phyloP scores from a whole-genome alignment of 1,284 basidiomycete genomes.

The Trichosporon asahii region DNA sequence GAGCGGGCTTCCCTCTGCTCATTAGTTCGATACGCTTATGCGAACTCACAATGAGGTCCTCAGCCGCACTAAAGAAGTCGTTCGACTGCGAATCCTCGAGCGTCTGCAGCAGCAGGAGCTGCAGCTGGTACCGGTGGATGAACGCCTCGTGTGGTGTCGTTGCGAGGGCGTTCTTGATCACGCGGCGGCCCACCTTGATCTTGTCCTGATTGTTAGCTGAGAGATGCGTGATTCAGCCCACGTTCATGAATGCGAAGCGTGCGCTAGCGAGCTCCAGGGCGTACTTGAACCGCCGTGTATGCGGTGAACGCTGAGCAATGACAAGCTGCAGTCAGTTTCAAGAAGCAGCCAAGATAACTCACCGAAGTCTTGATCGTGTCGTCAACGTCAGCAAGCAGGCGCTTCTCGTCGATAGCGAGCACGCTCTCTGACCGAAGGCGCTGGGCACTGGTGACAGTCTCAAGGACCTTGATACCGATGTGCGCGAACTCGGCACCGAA shows the following conservation, averaged over 20 bases:
- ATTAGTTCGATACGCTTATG: too few relatives aligned
- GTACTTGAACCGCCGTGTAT: constrained; percentile 25
- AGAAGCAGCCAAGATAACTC: constrained; percentile 8
- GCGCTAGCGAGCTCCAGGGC: constrained; percentile 32
- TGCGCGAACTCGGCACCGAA: constrained; percentile 37
- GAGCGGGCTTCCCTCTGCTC: constrained; percentile 25
- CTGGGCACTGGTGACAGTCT: constrained; percentile 9
- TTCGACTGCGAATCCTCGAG: constrained; percentile 19
- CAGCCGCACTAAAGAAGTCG: constrained; percentile 29
- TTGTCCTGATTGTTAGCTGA: constrained; percentile 23
- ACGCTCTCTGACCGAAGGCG: background rate
- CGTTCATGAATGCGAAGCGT: constrained; percentile 30
- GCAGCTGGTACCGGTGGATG: constrained; percentile 32
- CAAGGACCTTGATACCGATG: constrained; percentile 36
- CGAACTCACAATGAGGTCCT: constrained; percentile 33
- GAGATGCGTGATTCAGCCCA: background rate
- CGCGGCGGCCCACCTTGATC: constrained; percentile 26
- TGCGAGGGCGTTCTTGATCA: constrained; percentile 30
- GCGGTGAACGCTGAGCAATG: constrained; percentile 24
- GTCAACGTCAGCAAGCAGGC: constrained; percentile 30
- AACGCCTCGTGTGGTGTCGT: constrained; percentile 16
- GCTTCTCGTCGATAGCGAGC: constrained; percentile 18
- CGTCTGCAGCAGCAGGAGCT: constrained; percentile 31
- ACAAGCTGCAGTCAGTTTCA: constrained; percentile 25
- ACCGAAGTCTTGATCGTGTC: constrained; percentile 27